Evolutionary conservation across 441 rosid species (phyloP), one percentile per base, ranked within the genome.

Genomic region (Erodium moschatum): DNA sequence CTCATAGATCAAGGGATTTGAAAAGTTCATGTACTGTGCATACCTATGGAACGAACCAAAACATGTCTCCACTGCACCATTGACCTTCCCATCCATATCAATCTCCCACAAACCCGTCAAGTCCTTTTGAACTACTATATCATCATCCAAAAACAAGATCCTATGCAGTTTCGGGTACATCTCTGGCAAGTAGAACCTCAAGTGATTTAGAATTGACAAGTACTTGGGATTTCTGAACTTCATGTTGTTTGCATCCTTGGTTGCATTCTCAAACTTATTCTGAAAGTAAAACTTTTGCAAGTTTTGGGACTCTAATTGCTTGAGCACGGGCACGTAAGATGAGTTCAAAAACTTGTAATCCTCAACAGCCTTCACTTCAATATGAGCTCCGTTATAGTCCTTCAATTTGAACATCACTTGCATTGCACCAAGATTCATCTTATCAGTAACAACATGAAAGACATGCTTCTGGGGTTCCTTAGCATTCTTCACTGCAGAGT

Each of bases 11-110:
- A 93, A 87, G 15, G 98, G 98, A 73, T 88, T 86, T 10, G 93
- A 86, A 70, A 84, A 88, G 72, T 88, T 88, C 76, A 86, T 68
- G 73, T 88, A 88, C 76, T 85, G 85, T 63, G 81, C 85, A 71
- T 91, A 87, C 65, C 98, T 78, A 72, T 94, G 98, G 78, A 94
- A 94, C 0, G 97, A 88, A 74, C 88, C 98, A 89, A 88, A 87
- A 83, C 98, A 94, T 0, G 97, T 94, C 89, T 94, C 98, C 0
- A 91, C 98, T 5, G 98, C 98, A 48, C 98, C 98, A 67, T 89
- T 91, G 15, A 91, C 98, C 63, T 86, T 94, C 20, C 89, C 84
- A 68, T 91, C 87, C 69, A 88, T 70, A 72, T 88, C 82, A 11
- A 85, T 61, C 4, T 84, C 73, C 77, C 83, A 88, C 69, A 88